phyloP scores from a whole-genome alignment of 352 stramenopile genomes.

The Pythium rishiriense region DNA sequence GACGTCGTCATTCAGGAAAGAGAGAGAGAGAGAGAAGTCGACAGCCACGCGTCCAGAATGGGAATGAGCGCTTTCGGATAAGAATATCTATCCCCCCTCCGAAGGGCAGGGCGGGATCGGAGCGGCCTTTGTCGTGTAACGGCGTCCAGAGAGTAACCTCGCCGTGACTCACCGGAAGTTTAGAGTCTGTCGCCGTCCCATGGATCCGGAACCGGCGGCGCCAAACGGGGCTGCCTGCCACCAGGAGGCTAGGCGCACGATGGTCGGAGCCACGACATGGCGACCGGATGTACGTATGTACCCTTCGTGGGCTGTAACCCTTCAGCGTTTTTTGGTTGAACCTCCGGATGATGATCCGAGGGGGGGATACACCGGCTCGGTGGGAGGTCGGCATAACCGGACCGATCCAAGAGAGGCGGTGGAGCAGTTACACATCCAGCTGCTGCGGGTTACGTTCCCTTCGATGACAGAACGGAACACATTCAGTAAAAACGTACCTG shows the following conservation, averaged over 20 bases:
- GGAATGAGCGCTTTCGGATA: background rate
- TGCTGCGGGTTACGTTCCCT: no score
- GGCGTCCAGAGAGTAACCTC: background rate
- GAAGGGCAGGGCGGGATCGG: background rate
- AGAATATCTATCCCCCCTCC: background rate
- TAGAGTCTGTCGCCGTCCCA: background rate
- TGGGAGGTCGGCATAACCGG: background rate
- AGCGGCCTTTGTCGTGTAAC: background rate
- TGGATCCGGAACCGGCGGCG: background rate
- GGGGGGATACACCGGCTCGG: no score
- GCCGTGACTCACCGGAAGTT: background rate
- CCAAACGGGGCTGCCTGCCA: background rate
- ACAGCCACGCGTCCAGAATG: background rate
- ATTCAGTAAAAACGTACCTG: background rate
- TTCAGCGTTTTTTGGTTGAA: background rate
- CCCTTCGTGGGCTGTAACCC: background rate
- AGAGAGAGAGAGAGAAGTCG: background rate
- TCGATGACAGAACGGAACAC: background rate
- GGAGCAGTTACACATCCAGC: no score
- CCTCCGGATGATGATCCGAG: background rate
- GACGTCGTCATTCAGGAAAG: conserved; percentile 15
- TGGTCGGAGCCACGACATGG: background rate
- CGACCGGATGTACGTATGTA: background rate
- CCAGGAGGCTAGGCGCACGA: background rate
- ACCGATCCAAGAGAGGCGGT: background rate